phyloP scores from a whole-genome alignment of 2,329 filamentous ascomycete genomes.

The Botrytis tulipae region DNA sequence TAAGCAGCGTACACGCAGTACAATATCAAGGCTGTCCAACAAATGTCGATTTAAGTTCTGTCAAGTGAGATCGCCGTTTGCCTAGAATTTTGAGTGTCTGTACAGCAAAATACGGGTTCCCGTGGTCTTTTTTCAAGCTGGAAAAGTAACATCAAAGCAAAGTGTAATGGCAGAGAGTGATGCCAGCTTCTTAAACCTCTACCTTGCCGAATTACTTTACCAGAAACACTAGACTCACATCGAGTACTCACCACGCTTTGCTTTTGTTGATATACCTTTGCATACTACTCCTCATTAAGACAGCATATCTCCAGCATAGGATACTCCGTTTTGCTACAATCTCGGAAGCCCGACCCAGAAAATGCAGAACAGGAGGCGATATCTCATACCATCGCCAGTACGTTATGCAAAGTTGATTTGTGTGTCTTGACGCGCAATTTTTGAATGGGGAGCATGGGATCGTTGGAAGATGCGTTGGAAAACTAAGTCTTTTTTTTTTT shows the following conservation, averaged over 20 bases:
- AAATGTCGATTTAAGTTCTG: not conserved
- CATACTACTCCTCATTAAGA: too few relatives aligned
- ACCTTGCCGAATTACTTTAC: not conserved
- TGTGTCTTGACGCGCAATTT: not conserved
- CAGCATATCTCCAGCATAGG: not conserved
- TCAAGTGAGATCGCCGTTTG: slow-evolving; percentile 9
- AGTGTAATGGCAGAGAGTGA: not conserved
- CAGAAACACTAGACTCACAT: not conserved
- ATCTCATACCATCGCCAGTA: not conserved
- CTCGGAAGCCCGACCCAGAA: not conserved
- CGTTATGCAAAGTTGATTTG: not conserved
- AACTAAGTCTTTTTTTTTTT: too few relatives aligned
- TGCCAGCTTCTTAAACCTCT: not conserved
- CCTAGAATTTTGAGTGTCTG: not conserved
- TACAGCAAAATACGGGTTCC: not conserved
- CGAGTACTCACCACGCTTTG: not conserved
- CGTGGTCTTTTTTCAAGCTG: not conserved
- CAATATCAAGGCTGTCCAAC: slow-evolving; percentile 15
- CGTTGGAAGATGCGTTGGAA: not conserved
- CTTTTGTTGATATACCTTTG: not conserved
- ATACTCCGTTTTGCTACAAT: not conserved
- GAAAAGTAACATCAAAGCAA: not conserved
- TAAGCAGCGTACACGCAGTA: slow-evolving; percentile 8
- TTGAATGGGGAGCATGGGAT: not conserved
- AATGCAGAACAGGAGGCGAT: not conserved